Conservation (phyloP, 768 basidiomycete species). For the Sporobolomyces pararoseus region DNA sequence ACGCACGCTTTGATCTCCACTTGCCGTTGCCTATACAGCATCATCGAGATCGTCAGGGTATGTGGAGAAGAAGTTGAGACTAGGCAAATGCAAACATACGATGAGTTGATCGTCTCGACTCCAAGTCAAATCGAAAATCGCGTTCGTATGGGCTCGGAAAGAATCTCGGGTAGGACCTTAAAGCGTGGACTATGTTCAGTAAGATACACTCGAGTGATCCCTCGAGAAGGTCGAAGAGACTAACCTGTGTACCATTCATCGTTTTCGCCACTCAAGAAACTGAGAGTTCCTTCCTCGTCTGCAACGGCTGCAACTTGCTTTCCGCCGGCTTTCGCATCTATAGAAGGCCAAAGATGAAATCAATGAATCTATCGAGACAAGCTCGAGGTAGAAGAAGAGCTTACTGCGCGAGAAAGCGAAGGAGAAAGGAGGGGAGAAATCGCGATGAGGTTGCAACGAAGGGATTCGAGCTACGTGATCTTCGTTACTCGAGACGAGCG, state of each 20-base stretch:
- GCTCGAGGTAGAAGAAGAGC: accelerated
- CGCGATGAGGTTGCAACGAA: conserved; percentile 18
- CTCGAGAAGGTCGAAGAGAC: neutral
- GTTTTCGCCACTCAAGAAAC: conserved; percentile 40
- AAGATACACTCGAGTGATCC: no score
- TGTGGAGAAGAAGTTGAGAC: no score
- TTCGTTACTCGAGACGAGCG: conserved; percentile 39
- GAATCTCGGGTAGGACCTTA: conserved; percentile 30
- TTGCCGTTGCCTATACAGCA: conserved; percentile 44
- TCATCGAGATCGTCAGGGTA: neutral
- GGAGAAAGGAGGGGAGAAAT: conserved; percentile 46
- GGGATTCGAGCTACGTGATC: conserved; percentile 38
- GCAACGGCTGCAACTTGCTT: conserved; percentile 41
- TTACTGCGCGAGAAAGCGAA: conserved; percentile 44
- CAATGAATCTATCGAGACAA: neutral
- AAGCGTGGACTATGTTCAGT: neutral
- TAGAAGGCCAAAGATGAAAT: neutral
- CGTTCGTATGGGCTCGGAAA: conserved; percentile 45
- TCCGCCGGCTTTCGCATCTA: conserved; percentile 43
- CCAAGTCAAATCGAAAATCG: conserved; percentile 48
- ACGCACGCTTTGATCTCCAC: conserved; percentile 45
- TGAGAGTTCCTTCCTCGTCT: conserved; percentile 45
- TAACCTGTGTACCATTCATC: conserved; percentile 36
- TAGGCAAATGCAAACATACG: conserved; percentile 26
- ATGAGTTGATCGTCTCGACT: conserved; percentile 42